Conservation (phyloP, 805 yeast genomes). For the Clavispora phyllophila region DNA sequence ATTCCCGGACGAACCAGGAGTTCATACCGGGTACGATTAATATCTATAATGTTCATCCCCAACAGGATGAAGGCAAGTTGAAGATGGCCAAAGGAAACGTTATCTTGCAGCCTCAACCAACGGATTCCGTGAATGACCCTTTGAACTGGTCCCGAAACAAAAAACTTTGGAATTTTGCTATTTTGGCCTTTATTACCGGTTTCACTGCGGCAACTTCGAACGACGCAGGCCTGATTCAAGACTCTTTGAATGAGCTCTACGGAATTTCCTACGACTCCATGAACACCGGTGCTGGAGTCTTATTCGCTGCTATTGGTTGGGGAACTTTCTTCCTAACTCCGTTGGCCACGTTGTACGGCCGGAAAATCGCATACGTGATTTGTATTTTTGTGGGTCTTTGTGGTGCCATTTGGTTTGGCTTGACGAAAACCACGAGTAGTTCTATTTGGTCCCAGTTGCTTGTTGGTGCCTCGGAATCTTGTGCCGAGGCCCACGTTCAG, state of each 20-base stretch:
- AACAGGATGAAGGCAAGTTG: conserved; percentile 5
- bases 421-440: conserved; percentile 48
- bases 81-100: conserved; percentile 24
- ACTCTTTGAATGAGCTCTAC: conserved; percentile 55
- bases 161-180: conserved; percentile 34
- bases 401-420: conserved; percentile 72
- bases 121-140: conserved; percentile 48
- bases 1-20: conserved; percentile 11
- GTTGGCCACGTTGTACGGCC: conserved; percentile 61
- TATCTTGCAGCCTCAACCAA: conserved; percentile 44
- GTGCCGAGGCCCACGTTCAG: conserved; percentile 71
- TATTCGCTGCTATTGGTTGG: conserved; percentile 65
- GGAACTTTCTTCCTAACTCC: conserved; percentile 64
- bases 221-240: conserved; percentile 70
- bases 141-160: conserved; percentile 37
- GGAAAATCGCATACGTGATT: conserved; percentile 58
- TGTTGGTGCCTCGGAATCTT: conserved; percentile 75
- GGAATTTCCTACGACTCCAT: conserved; percentile 62
- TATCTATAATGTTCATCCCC: conserved; percentile 12
- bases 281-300: conserved; percentile 79
- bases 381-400: conserved; percentile 55
- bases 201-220: conserved; percentile 72
- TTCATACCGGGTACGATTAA: conserved; percentile 17
- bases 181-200: conserved; percentile 52
- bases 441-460: conserved; percentile 75